Base-by-base conservation (phyloP, 169 alveolate species). In the Theileria annulata region DNA sequence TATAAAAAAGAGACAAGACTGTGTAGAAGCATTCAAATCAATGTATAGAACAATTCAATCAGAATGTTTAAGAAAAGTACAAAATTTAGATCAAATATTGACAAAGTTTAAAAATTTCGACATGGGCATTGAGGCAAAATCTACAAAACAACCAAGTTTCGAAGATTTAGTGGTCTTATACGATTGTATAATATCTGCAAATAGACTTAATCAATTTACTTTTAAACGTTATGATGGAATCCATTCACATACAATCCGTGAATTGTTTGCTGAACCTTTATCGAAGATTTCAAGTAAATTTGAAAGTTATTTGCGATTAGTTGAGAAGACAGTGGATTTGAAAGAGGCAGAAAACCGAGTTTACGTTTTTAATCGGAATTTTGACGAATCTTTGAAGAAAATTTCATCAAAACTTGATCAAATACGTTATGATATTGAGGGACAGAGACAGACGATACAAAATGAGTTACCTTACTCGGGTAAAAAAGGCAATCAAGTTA, bases 291-390 rank as follows among this genome's bases (percentile, higher is more conserved):
- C 96, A 23, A 81, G 86, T 70, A 91, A 87, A 59, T 95, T 96
- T 75, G 87, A 87, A 23, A 92, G 91, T 48, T 94, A 95, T 72
- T 80, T 93, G 69, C 92, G 92, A 66, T 90, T 97, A 87, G 95
- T 97, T 35, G 98, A 95, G 77, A 89, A 94, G 80, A 94, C 98
- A 5, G 92, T 97, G 19, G 99, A 96, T 82, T 85, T 95, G 62
- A 92, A 92, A 75, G 97, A 94, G 71, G 97, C 98, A 31, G 96
- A 92, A 77, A 88, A 86, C 74, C 93, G 97, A 35, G 95, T 88
- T 70, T 96, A 94, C 80, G 90, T 95, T 63, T 88, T 96, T 49
- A 85, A 88, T 69, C 91, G 95, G 2, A 75, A 86, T 21, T 95
- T 96, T 75, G 95, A 94, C 60, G 86, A 84, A 15, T 93, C 80